Conservation (phyloP, 192 early-diverging fungal species). For the Coemansia sp. region DNA sequence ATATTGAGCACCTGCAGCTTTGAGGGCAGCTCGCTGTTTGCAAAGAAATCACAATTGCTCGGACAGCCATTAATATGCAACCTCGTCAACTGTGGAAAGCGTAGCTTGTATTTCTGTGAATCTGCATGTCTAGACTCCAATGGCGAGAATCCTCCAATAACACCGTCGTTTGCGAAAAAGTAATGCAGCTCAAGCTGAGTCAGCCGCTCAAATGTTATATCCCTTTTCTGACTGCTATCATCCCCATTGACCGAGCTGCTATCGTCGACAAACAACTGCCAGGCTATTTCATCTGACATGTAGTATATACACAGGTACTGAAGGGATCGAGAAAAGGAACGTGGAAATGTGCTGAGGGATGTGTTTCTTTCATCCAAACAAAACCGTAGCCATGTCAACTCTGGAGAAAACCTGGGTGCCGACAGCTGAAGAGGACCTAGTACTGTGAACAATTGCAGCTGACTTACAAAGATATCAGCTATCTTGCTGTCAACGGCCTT, state of each 20-base stretch:
- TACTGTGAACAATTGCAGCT: not conserved
- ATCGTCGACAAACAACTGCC: conserved; percentile 3
- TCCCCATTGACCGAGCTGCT: not conserved
- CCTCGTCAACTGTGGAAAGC: not conserved
- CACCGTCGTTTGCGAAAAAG: not conserved
- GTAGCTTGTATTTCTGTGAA: not conserved
- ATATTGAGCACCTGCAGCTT: conserved; percentile 1
- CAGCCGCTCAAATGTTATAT: not conserved
- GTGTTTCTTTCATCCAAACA: not conserved
- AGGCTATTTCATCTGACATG: conserved; percentile 2
- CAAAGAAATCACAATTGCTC: not conserved
- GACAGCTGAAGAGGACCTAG: not conserved
- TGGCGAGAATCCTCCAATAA: not conserved
- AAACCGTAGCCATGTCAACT: not conserved
- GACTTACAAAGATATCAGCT: not conserved
- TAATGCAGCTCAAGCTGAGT: not conserved
- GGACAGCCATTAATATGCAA: not conserved
- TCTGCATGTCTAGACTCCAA: not conserved
- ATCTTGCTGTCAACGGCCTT: conserved; percentile 1
- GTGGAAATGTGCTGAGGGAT: not conserved
- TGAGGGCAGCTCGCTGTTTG: not conserved
- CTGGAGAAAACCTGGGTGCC: not conserved
- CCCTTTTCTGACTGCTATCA: not conserved
- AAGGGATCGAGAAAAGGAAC: conserved; percentile 1
- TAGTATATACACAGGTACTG: conserved; percentile 7